These are phyloP conservation scores for Eucalyptus coolabah DNA, from an alignment of 345 rosid species.

Conservation along the genomic window DNA sequence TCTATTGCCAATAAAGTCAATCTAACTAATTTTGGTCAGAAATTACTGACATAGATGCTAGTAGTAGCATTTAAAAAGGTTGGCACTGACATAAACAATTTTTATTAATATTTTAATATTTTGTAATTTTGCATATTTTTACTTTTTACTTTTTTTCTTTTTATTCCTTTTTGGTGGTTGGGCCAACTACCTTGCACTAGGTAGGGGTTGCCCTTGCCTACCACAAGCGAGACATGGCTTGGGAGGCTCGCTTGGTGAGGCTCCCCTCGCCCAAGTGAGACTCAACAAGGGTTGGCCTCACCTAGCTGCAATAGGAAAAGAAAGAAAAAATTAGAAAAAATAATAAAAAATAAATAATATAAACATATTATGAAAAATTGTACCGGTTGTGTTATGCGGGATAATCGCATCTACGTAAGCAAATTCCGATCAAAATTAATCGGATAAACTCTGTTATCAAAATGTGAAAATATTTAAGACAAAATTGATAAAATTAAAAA, in stretches of 20 bases:
- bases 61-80: accelerated
- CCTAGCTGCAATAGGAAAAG: no score
- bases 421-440: background rate
- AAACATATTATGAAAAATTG: no score
- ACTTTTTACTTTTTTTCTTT: background rate
- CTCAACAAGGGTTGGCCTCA: no score
- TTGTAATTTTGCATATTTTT: background rate
- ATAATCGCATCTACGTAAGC: accelerated
- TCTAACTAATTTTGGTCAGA: accelerated
- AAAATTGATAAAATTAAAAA: background rate
- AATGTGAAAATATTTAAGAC: background rate
- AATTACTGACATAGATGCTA: accelerated
- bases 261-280: no score
- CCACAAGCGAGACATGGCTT: no score
- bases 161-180: accelerated
- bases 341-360: background rate
- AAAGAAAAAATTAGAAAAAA: no score
- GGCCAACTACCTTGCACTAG: accelerated
- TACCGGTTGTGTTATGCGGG: accelerated
- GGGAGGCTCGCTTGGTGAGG: no score
- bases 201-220: no score
- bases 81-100: accelerated
- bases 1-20: accelerated
- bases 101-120: background rate
- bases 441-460: accelerated